These are phyloP conservation scores for Sugiyamaella novakii DNA, from an alignment of 1,139 yeast genomes.

Conservation along the genomic window DNA sequence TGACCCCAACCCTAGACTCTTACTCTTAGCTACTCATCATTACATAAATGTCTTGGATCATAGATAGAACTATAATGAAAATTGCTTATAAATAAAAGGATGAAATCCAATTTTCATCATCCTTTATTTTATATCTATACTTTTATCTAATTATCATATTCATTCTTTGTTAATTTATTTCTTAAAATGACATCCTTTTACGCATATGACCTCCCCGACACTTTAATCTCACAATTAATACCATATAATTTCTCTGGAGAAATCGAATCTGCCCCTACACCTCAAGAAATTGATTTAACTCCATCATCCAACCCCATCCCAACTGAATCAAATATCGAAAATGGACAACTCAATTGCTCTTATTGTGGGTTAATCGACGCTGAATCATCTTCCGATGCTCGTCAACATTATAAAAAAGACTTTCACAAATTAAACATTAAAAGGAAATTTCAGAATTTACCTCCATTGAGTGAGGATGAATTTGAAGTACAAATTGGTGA, in stretches of 20 bases:
- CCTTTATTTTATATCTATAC: not conserved
- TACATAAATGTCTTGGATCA: too few relatives aligned
- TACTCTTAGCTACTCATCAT: not conserved
- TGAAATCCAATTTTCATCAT: too few relatives aligned
- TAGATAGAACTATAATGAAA: too few relatives aligned
- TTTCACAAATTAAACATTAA: slow-evolving; percentile 63
- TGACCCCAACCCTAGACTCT: not conserved
- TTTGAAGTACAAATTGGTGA: slow-evolving; percentile 59
- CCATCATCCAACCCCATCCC: slow-evolving; percentile 9
- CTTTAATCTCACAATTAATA: slow-evolving; percentile 52
- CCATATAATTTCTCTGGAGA: slow-evolving; percentile 60
- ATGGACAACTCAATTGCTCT: slow-evolving; percentile 23
- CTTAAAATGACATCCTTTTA: slow-evolving; percentile 39
- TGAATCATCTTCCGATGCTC: slow-evolving; percentile 38
- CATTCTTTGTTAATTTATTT: too few relatives aligned
- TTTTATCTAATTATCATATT: not conserved
- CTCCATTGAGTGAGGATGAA: slow-evolving; percentile 57
- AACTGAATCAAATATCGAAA: slow-evolving; percentile 1
- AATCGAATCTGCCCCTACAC: slow-evolving; percentile 32
- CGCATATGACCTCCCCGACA: slow-evolving; percentile 52
- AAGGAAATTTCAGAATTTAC: slow-evolving; percentile 51
- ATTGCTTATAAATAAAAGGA: not conserved
- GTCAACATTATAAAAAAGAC: slow-evolving; percentile 63
- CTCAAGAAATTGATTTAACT: slow-evolving; percentile 6
- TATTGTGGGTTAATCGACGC: slow-evolving; percentile 29